phyloP scores from a whole-genome alignment of 116 monocot species.

The Trichopus zeylanicus region DNA sequence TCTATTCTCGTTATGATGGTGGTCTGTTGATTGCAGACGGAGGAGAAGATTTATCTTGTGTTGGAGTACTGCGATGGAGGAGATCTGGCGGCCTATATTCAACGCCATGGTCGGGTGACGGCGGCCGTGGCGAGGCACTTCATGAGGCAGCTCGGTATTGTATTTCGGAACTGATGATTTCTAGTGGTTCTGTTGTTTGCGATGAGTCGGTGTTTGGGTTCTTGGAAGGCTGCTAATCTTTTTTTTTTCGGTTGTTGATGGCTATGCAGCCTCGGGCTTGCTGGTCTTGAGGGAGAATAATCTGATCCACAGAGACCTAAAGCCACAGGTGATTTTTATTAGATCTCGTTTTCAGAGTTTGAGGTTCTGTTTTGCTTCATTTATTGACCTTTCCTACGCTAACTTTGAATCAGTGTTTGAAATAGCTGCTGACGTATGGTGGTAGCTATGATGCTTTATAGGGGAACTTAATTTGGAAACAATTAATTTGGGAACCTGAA shows the following conservation, averaged over 20 bases:
- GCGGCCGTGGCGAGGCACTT: slow-evolving; percentile 35
- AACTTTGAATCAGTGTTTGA: neutral
- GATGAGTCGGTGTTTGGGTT: neutral
- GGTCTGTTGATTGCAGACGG: slow-evolving; percentile 8
- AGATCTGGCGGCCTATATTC: slow-evolving; percentile 25
- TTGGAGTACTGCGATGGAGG: slow-evolving; percentile 45
- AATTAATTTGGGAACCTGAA: no score
- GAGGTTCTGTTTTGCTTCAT: neutral
- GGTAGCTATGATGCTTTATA: no score
- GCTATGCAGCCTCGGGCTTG: slow-evolving; percentile 32
- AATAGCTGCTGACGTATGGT: no score
- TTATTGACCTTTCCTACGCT: no score
- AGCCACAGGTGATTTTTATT: slow-evolving; percentile 34
- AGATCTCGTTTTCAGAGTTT: neutral
- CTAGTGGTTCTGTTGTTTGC: neutral
- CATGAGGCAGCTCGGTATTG: slow-evolving; percentile 42
- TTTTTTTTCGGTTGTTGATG: neutral
- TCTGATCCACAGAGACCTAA: slow-evolving; percentile 48
- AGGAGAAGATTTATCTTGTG: slow-evolving; percentile 27
- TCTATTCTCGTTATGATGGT: neutral
- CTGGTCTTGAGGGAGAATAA: slow-evolving; percentile 27
- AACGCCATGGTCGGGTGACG: slow-evolving; percentile 21
- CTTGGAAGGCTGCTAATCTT: neutral
- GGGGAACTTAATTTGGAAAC: no score
- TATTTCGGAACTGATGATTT: neutral